phyloP scores from a whole-genome alignment of 148 eudicot genomes.

The Nepenthes mirabilis region DNA sequence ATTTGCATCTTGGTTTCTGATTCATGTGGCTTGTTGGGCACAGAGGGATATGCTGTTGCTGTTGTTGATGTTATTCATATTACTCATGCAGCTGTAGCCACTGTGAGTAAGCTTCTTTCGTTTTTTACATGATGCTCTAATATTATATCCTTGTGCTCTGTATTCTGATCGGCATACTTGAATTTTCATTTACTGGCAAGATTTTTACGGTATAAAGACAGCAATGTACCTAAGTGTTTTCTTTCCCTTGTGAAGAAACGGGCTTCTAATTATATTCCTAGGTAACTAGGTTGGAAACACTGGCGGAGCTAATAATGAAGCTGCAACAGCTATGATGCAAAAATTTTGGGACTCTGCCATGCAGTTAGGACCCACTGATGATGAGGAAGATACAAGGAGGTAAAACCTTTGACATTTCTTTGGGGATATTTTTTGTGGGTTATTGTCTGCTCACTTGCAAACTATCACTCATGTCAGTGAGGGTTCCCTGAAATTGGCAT shows the following conservation, averaged over 20 bases:
- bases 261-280: not conserved
- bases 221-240: not conserved
- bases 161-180: no score
- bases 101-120: conserved; percentile 37
- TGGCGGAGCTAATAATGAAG: conserved; percentile 62
- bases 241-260: not conserved
- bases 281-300: conserved; percentile 59
- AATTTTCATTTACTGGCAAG: no score
- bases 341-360: conserved; percentile 96
- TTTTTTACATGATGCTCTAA: no score
- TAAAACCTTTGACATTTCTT: conserved; percentile 12
- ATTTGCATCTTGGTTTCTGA: conserved; percentile 7
- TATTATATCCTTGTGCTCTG: no score
- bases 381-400: conserved; percentile 62
- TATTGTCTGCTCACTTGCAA: conserved; percentile 7
- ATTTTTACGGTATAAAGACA: no score
- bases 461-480: conserved; percentile 30
- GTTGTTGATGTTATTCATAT: conserved; percentile 88
- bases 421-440: not conserved
- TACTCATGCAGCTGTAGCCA: conserved; percentile 86
- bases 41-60: conserved; percentile 78
- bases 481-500: conserved; percentile 51
- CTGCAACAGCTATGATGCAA: conserved; percentile 74
- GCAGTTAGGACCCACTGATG: conserved; percentile 52
- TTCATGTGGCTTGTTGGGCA: conserved; percentile 8